Percentiles rank a stretch among this genome's conserved stretches.
These are phyloP conservation scores for Phytophthora hibernalis DNA, from an alignment of 352 stramenopile genomes.

Conservation along the genomic window DNA sequence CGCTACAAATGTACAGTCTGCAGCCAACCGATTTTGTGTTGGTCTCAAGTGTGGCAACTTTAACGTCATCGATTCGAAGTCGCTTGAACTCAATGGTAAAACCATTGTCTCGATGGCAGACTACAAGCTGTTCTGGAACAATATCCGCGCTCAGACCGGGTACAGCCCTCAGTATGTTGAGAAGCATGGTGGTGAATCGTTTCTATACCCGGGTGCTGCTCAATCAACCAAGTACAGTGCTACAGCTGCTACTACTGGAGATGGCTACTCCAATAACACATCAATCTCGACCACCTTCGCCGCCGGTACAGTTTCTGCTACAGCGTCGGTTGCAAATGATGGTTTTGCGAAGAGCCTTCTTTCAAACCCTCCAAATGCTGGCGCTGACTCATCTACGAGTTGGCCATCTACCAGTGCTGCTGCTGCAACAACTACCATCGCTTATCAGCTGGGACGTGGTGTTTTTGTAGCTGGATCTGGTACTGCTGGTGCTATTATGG, in stretches of 20 bases:
- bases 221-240: too few relatives aligned
- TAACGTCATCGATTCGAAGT: too few relatives aligned
- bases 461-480: too few relatives aligned
- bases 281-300: background rate
- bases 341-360: too few relatives aligned
- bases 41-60: constrained; percentile 12
- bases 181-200: constrained; percentile 10
- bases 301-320: background rate
- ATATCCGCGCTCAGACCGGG: constrained; percentile 10
- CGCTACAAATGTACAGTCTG: background rate
- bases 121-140: too few relatives aligned
- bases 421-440: constrained; percentile 13
- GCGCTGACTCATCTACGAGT: background rate
- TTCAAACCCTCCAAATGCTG: too few relatives aligned
- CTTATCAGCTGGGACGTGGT: too few relatives aligned
- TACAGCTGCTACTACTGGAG: background rate
- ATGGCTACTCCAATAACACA: constrained; percentile 17
- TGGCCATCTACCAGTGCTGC: constrained; percentile 2
- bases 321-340: background rate
- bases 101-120: too few relatives aligned
- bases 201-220: constrained; percentile 17
- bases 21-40: background rate
- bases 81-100: too few relatives aligned
- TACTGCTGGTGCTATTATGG: too few relatives aligned
- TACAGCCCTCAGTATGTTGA: constrained; percentile 17